Evolutionary conservation across 164 flowering plant species (phyloP).

Genomic region (Tetracentron sinense): DNA sequence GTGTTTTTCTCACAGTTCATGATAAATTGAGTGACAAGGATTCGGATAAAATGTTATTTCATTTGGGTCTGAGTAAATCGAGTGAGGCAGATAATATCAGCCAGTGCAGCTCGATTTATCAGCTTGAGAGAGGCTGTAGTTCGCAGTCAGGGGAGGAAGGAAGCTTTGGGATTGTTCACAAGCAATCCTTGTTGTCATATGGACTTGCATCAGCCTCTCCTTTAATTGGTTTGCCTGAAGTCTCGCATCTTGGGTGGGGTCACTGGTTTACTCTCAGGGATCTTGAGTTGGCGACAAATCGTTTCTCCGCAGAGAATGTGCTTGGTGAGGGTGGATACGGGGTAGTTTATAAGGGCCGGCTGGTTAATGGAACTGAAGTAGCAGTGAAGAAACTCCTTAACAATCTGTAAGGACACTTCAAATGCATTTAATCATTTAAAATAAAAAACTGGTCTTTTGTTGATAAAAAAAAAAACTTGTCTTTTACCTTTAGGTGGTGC

Average conservation of each 20-base stretch:
- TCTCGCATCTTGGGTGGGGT: slow-evolving; percentile 95
- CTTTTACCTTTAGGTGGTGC: background rate
- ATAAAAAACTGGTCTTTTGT: background rate
- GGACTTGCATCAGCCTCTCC: slow-evolving; percentile 66
- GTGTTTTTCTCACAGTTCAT: slow-evolving; percentile 27
- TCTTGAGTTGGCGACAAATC: slow-evolving; percentile 64
- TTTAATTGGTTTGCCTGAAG: slow-evolving; percentile 77
- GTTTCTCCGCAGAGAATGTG: slow-evolving; percentile 60
- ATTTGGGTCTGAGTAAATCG: slow-evolving; percentile 62
- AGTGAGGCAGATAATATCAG: slow-evolving; percentile 69
- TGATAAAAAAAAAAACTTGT: background rate
- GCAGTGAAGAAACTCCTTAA: slow-evolving; percentile 90
- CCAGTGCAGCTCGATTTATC: slow-evolving; percentile 67
- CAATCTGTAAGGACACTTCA: slow-evolving; percentile 57
- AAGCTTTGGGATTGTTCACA: slow-evolving; percentile 47
- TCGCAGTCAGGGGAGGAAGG: slow-evolving; percentile 87
- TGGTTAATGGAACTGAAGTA: slow-evolving; percentile 79
- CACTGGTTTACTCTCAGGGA: slow-evolving; percentile 95
- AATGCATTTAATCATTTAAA: background rate
- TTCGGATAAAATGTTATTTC: slow-evolving; percentile 59
- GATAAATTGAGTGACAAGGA: slow-evolving; percentile 46
- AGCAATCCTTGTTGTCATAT: slow-evolving; percentile 40
- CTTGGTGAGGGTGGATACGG: slow-evolving; percentile 98
- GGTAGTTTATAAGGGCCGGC: slow-evolving; percentile 65
- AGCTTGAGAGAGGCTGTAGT: slow-evolving; percentile 59